Percentiles rank a stretch among this genome's conserved stretches.
These are phyloP conservation scores for Verbascum thapsus DNA, from an alignment of 257 asterid genomes.

Conservation along the genomic window DNA sequence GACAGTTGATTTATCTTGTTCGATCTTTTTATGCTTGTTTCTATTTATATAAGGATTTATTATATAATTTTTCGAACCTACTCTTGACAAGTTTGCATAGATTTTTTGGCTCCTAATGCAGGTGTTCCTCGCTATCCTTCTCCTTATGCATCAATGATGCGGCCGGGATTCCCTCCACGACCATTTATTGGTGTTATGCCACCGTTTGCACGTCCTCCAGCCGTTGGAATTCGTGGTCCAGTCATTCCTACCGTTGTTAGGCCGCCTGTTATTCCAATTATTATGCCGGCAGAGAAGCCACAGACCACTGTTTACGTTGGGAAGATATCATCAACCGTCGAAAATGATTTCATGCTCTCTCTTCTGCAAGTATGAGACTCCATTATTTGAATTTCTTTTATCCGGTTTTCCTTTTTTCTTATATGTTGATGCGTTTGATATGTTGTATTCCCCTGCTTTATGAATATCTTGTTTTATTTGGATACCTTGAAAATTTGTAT, in stretches of 20 bases:
- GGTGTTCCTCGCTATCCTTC: conserved; percentile 75
- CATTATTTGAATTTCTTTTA: conserved; percentile 7
- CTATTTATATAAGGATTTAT: conserved; percentile 25
- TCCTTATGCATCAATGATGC: conserved; percentile 64
- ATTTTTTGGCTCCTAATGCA: conserved; percentile 61
- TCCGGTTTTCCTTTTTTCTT: conserved; percentile 5
- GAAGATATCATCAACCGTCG: conserved; percentile 85
- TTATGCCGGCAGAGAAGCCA: conserved; percentile 61
- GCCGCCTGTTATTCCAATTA: conserved; percentile 51
- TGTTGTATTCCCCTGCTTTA: not conserved
- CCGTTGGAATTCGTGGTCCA: conserved; percentile 72
- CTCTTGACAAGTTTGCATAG: conserved; percentile 78
- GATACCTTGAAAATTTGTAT: conserved; percentile 23
- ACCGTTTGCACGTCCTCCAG: conserved; percentile 73
- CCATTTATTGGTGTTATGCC: conserved; percentile 70
- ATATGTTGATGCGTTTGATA: conserved; percentile 23
- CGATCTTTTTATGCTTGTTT: conserved; percentile 44
- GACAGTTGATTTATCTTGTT: conserved; percentile 53
- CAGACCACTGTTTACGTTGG: conserved; percentile 93
- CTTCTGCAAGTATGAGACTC: conserved; percentile 72
- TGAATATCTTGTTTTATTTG: not conserved
- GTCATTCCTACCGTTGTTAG: conserved; percentile 58
- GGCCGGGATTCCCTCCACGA: conserved; percentile 73
- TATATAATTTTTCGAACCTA: conserved; percentile 36
- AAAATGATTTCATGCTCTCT: conserved; percentile 85